A percentile compares a stretch with the other conserved stretches of the same genome.
These are phyloP conservation scores for Lodderomyces beijingensis DNA, from an alignment of 1,139 yeast genomes.

Conservation along the genomic window DNA sequence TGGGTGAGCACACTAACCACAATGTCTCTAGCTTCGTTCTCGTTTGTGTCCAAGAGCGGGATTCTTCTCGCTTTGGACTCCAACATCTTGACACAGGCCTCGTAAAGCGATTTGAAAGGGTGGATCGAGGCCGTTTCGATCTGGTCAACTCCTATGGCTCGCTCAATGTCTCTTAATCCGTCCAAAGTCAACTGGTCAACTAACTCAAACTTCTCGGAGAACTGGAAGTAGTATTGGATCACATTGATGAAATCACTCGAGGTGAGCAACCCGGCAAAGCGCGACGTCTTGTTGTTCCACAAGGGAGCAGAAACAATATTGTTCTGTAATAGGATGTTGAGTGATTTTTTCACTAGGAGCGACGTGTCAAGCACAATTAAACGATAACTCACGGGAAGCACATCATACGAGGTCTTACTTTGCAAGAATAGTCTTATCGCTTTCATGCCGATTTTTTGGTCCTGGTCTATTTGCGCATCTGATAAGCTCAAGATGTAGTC, in stretches of 20 bases:
- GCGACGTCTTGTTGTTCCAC: conserved; percentile 87
- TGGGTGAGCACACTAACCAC: conserved; percentile 95
- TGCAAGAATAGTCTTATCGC: conserved; percentile 82
- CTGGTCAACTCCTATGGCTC: conserved; percentile 82
- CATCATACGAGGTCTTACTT: conserved; percentile 93
- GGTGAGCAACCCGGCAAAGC: conserved; percentile 92
- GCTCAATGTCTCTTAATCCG: conserved; percentile 81
- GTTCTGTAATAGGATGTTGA: conserved; percentile 86
- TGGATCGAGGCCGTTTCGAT: conserved; percentile 86
- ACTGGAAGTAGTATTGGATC: conserved; percentile 88
- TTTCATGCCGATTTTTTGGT: conserved; percentile 63
- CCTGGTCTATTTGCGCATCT: conserved; percentile 45
- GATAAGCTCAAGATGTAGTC: conserved; percentile 43
- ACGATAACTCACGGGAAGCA: conserved; percentile 90
- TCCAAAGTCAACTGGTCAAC: conserved; percentile 84
- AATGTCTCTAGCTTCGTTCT: conserved; percentile 86
- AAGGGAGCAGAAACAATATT: conserved; percentile 95
- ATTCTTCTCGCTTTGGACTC: conserved; percentile 88
- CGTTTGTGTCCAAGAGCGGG: conserved; percentile 92
- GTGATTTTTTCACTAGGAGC: conserved; percentile 81
- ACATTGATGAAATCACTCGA: conserved; percentile 93
- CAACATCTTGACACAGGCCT: conserved; percentile 91
- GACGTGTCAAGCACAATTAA: conserved; percentile 92
- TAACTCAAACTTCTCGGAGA: conserved; percentile 84
- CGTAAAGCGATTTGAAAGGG: conserved; percentile 86